Evolutionary conservation across 768 basidiomycete species (phyloP), one percentile per base, ranked within the genome.

Genomic region (Amanita rubescens): DNA sequence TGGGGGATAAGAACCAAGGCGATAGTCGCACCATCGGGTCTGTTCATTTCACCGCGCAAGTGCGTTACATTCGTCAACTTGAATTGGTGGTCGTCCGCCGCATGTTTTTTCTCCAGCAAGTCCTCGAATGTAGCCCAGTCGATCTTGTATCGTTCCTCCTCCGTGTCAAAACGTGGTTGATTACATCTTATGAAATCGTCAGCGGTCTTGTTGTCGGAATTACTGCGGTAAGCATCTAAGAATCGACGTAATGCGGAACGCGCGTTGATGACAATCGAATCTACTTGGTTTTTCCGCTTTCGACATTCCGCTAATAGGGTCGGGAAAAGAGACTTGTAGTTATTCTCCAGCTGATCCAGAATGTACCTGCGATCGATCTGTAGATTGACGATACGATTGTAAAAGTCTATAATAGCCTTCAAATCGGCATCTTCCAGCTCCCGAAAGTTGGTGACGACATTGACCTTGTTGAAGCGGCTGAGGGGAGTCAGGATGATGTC

Each of bases 401-500:
- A 49, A 14, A 49, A 49, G 20, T 49, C 47, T 7, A 17, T 49
- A 32, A 49, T 35, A 11, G 19, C 12, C 20, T 49, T 49, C 8
- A 49, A 17, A 49, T 49, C 47, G 5, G 47, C 33, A 34, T 49
- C 47, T 11, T 49, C 47, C 19, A 35, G 12, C 15, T 49, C 47
- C 27, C 47, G 47, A 19, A 49, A 49, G 19, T 35, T 49, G 47
- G 34, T 17, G 34, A 49, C 19, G 35, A 37, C 12, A 10, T 35
- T 35, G 33, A 35, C 14, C 47, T 49, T 19, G n/a, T 35, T 35
- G 33, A 49, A 49, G 47, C 47, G 47, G 47, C 17, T 34, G 17
- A 49, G 32, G 19, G 47, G 47, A 9, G 47, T 49, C 33, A 49
- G 30, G 32, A 49, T 49, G 47, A 49, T 49, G 20, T 49, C 47